These are phyloP conservation scores for Esteya vermicola DNA, from an alignment of 2,329 filamentous ascomycete genomes.

Conservation along the genomic window DNA sequence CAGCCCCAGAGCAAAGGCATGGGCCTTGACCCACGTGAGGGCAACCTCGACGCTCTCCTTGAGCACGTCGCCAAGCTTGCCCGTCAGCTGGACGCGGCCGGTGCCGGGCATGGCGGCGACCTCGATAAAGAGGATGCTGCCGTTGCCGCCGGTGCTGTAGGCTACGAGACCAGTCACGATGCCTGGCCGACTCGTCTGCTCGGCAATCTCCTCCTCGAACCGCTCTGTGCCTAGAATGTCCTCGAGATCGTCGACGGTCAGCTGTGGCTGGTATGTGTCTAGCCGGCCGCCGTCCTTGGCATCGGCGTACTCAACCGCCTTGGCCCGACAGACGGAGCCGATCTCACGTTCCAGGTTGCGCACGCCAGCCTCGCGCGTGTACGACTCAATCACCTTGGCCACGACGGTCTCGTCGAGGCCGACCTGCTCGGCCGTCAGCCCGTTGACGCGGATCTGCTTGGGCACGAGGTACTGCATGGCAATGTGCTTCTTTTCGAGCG, in stretches of 20 bases:
- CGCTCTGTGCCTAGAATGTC: conserved; percentile 83
- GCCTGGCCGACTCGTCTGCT: conserved; percentile 69
- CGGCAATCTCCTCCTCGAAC: conserved; percentile 91
- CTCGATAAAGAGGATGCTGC: conserved; percentile 95
- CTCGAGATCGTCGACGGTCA: conserved; percentile 73
- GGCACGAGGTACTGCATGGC: conserved; percentile 86
- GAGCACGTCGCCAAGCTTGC: conserved; percentile 89
- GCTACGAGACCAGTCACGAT: conserved; percentile 94
- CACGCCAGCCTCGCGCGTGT: conserved; percentile 92
- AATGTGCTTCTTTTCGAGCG: conserved; percentile 91
- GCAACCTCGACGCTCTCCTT: conserved; percentile 97
- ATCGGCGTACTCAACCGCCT: conserved; percentile 90
- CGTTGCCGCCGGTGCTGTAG: conserved; percentile 83
- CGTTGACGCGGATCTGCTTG: conserved; percentile 87
- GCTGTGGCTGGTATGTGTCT: conserved; percentile 55
- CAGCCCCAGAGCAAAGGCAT: conserved; percentile 81
- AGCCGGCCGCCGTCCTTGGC: conserved; percentile 61
- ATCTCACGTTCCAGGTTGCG: conserved; percentile 94
- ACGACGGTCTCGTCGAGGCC: conserved; percentile 69
- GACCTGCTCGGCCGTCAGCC: conserved; percentile 62
- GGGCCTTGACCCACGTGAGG: conserved; percentile 90
- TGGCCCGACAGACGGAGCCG: conserved; percentile 83
- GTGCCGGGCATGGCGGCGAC: conserved; percentile 93
- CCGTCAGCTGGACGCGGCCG: conserved; percentile 85
- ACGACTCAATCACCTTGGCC: conserved; percentile 89